Evolutionary conservation across 805 yeast species (phyloP).

Genomic region (Trichomonascus vanleenenianus): DNA sequence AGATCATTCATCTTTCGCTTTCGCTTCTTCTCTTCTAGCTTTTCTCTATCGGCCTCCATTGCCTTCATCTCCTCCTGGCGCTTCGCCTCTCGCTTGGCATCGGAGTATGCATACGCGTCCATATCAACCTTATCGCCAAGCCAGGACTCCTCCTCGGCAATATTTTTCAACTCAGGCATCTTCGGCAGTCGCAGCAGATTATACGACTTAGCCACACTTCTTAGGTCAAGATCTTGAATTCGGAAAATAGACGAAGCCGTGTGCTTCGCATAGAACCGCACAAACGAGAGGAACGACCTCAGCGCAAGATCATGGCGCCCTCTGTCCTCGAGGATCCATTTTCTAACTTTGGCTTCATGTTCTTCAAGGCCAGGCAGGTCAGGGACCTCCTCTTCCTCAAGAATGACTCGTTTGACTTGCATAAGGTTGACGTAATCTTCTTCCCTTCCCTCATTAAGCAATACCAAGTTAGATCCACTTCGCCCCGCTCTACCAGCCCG

Average conservation of each 20-base stretch:
- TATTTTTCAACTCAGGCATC: constrained; percentile 77
- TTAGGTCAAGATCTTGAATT: constrained; percentile 57
- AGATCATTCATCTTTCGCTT: constrained; percentile 33
- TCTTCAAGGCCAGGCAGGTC: background rate
- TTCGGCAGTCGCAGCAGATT: constrained; percentile 80
- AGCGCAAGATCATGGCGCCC: constrained; percentile 76
- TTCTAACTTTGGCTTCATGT: constrained; percentile 22
- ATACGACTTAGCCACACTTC: constrained; percentile 64
- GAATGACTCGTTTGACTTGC: constrained; percentile 55
- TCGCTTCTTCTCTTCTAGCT: constrained; percentile 23
- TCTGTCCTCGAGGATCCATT: constrained; percentile 67
- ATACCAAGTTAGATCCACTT: constrained; percentile 68
- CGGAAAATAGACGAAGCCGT: constrained; percentile 83
- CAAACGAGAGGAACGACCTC: constrained; percentile 72
- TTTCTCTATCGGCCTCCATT: constrained; percentile 22
- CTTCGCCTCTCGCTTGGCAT: constrained; percentile 52
- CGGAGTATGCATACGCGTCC: constrained; percentile 59
- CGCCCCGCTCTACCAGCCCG: constrained; percentile 91
- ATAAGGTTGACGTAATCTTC: constrained; percentile 75
- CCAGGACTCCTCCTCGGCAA: constrained; percentile 69
- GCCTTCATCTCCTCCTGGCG: constrained; percentile 53
- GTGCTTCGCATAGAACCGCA: constrained; percentile 81
- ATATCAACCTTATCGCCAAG: constrained; percentile 54
- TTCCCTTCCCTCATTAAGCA: constrained; percentile 70
- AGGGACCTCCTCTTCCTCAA: constrained; percentile 32